Evolutionary conservation across 306 rosid species (phyloP), one percentile per base, ranked within the genome.

Genomic region (Comarum palustre): DNA sequence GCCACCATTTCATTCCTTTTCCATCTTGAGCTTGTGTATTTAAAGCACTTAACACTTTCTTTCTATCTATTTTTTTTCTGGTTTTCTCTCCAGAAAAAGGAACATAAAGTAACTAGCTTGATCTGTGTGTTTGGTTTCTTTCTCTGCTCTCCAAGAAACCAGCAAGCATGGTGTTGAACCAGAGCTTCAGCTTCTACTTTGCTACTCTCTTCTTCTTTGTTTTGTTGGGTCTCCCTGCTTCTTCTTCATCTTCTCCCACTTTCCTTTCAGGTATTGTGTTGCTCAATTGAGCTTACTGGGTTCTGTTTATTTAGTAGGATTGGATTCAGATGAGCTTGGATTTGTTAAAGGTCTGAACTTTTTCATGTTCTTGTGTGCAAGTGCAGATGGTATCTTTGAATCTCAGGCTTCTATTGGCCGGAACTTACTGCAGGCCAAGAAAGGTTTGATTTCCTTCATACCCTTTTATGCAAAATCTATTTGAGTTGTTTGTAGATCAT

Each of bases 361-460:
- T 55, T 7, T 34, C 11, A 36, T 86, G 13, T 46, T 43, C 74
- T 76, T 78, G 19, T 77, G 12, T 67, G 68, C 43, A 3, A 32
- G 76, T 84, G 67, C 97, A 94, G 99, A 76, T 46, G 8, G 47
- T 11, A 17, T 81, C 69, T 85, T 87, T 69, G 85, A 80, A 80
- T 80, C 86, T 71, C 83, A 83, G 70, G 38, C 16, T 60, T 84
- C 78, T 38, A 71, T 67, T 2, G 91, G 88, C 60, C 90, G 97
- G 71, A 85, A 46, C 78, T 92, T 94, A 70, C 99, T 94, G 51
- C 99, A 91, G 79, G 95, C 93, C 58, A 90, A 82, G 78, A 81
- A 84, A 91, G 89, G 99, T 86, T 19, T 47, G 29, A 4, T 19
- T 43, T 52, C 63, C 42, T 69, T 29, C 71, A 52, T 3, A 64